Percentiles rank a stretch among this genome's conserved stretches.
phyloP scores from a whole-genome alignment of 306 rosid species.

The Sechiopsis laciniata region DNA sequence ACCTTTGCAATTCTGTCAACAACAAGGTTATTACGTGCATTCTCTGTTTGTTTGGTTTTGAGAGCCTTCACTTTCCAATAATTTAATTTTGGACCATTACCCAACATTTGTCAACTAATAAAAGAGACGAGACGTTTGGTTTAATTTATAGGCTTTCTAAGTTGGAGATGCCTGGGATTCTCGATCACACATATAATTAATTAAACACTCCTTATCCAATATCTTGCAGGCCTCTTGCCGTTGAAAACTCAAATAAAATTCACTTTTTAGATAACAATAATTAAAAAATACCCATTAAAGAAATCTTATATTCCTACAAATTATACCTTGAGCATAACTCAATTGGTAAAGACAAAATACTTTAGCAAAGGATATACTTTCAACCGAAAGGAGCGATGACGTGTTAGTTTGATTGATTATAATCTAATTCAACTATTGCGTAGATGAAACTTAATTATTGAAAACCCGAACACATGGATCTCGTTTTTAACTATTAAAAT shows the following conservation, averaged over 20 bases:
- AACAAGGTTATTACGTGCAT: slow-evolving; percentile 16
- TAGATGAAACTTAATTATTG: no score
- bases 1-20: slow-evolving; percentile 11
- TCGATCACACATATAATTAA: no score
- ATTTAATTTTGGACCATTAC: slow-evolving; percentile 10
- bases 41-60: slow-evolving; percentile 12
- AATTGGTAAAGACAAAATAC: no score
- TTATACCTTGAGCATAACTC: no score
- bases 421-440: no score
- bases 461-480: background rate
- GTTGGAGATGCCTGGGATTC: no score
- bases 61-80: background rate
- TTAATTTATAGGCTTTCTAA: background rate
- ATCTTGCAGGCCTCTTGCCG: background rate
- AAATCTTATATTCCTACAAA: background rate
- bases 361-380: no score
- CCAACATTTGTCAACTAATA: slow-evolving; percentile 10
- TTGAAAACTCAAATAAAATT: background rate
- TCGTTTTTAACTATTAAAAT: background rate
- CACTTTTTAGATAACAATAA: background rate
- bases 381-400: no score
- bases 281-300: background rate
- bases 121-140: background rate
- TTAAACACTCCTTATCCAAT: background rate
- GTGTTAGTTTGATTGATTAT: no score